phyloP scores from a whole-genome alignment of 2,329 filamentous ascomycete genomes.

The Alternaria rosae region DNA sequence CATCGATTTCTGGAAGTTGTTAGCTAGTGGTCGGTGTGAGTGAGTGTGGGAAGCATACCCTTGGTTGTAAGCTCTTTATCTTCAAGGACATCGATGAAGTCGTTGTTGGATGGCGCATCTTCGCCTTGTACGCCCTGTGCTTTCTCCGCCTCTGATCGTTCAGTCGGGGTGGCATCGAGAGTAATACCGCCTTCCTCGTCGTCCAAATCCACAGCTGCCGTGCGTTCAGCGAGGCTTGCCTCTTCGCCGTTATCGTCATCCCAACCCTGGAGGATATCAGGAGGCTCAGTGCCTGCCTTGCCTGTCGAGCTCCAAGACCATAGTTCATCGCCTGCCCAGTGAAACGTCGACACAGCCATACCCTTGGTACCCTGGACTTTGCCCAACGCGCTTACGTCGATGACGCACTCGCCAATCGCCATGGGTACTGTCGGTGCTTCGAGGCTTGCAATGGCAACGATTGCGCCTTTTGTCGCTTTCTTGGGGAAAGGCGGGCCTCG shows the following conservation, averaged over 20 bases:
- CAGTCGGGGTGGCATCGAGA: conserved; percentile 40
- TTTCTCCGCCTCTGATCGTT: conserved; percentile 43
- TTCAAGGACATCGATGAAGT: conserved; percentile 50
- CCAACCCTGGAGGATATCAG: conserved; percentile 63
- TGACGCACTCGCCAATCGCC: conserved; percentile 70
- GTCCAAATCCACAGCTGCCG: conserved; percentile 52
- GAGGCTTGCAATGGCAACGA: conserved; percentile 69
- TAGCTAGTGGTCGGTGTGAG: neutral
- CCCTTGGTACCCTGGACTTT: conserved; percentile 68
- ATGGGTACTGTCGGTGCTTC: conserved; percentile 67
- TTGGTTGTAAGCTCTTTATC: conserved; percentile 64
- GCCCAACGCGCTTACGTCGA: conserved; percentile 65
- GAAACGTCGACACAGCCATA: conserved; percentile 69
- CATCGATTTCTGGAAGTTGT: conserved; percentile 65
- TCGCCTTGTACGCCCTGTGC: conserved; percentile 45
- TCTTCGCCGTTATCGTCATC: conserved; percentile 44
- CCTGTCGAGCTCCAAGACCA: conserved; percentile 68
- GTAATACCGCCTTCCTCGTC: conserved; percentile 59
- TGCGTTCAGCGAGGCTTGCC: conserved; percentile 47
- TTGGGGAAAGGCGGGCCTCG: conserved; percentile 69
- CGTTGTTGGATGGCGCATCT: conserved; percentile 40
- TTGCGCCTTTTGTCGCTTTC: conserved; percentile 64
- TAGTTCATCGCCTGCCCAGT: conserved; percentile 74
- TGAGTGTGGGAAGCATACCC: conserved; percentile 48
- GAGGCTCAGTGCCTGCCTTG: conserved; percentile 61